Evolutionary conservation across 495 filamentous ascomycete genomes (phyloP).

Genomic region (Pseudevernia furfuracea): DNA sequence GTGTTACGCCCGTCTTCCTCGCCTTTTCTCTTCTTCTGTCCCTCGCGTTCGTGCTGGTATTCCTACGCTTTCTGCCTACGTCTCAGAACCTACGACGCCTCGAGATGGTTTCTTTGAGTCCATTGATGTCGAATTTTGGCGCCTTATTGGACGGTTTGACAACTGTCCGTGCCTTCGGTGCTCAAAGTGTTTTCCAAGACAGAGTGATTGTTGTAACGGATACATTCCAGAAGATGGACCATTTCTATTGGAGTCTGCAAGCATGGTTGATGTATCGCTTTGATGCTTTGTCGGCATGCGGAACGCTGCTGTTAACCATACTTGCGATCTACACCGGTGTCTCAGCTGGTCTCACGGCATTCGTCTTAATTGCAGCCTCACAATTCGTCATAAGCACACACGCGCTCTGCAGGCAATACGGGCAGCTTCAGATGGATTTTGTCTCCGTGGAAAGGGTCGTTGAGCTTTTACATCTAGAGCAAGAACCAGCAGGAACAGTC

Average conservation of each 20-base stretch:
- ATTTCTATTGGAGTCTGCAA: constrained; percentile 81
- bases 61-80: constrained; percentile 66
- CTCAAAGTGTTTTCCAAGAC: constrained; percentile 65
- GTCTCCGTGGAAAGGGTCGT: constrained; percentile 79
- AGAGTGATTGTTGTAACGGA: constrained; percentile 69
- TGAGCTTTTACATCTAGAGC: constrained; percentile 65
- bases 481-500: constrained; percentile 58
- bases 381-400: constrained; percentile 64
- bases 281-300: constrained; percentile 58
- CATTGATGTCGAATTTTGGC: constrained; percentile 79
- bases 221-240: constrained; percentile 83
- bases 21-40: constrained; percentile 58
- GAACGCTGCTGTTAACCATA: constrained; percentile 62
- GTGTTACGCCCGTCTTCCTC: constrained; percentile 67
- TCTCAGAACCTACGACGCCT: constrained; percentile 74
- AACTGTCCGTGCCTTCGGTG: constrained; percentile 69
- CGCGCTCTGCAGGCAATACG: constrained; percentile 63
- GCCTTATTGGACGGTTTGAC: constrained; percentile 69
- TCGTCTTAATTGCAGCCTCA: constrained; percentile 57
- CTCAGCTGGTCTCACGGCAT: constrained; percentile 66
- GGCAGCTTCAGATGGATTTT: constrained; percentile 81
- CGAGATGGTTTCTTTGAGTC: constrained; percentile 76
- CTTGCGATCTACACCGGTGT: constrained; percentile 62
- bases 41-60: constrained; percentile 55
- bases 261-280: constrained; percentile 76